Evolutionary conservation across 106 monocot genomes (phyloP), one percentile per base, ranked within the genome.

Genomic region (Vanilla planifolia): DNA sequence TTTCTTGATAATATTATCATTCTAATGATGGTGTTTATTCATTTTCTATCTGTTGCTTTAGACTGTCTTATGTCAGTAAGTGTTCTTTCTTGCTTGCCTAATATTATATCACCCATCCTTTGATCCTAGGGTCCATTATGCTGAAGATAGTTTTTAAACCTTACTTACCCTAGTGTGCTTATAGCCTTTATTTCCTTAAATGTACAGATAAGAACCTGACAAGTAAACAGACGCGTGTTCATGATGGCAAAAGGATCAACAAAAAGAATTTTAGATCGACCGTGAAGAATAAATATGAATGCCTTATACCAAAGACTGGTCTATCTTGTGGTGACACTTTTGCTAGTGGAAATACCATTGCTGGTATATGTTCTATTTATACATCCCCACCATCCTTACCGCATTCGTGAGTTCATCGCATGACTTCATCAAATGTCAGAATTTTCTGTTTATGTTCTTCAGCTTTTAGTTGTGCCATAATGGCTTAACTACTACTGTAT

Each of bases 251-350:
- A 55, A 73, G 60, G 68, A 46, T 43, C 46, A 80, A 83, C 27
- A 76, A 63, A 36, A 88, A 65, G 60, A 57, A 44, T 45, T 16
- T 64, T 6, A 79, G 76, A 64, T 33, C 44, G 40, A 28, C 50
- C 42, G 36, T 59, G 22, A 86, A 70, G 64, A 56, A 57, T 33
- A 86, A 78, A 59, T 78, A 77, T 62, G 81, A 86, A 64, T 71
- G 32, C 73, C 67, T 74, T 55, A 53, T 50, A 63, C 61, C 76
- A 51, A 88, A 74, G 57, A n/a, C 66, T 48, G 67, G 66, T 41
- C 46, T 80, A 16, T 33, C 43, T 47, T 57, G 60, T 44, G 55
- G 46, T 43, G 79, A 79, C 80, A 62, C 76, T 52, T 11, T 60
- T 70, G 59, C 43, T 58, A 65, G 66, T 36, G 76, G 79, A 66